Percentiles rank a stretch among this genome's conserved stretches.
Evolutionary conservation across 2,329 filamentous ascomycete species (phyloP).

Genomic region (Trichoderma afroharzianum): DNA sequence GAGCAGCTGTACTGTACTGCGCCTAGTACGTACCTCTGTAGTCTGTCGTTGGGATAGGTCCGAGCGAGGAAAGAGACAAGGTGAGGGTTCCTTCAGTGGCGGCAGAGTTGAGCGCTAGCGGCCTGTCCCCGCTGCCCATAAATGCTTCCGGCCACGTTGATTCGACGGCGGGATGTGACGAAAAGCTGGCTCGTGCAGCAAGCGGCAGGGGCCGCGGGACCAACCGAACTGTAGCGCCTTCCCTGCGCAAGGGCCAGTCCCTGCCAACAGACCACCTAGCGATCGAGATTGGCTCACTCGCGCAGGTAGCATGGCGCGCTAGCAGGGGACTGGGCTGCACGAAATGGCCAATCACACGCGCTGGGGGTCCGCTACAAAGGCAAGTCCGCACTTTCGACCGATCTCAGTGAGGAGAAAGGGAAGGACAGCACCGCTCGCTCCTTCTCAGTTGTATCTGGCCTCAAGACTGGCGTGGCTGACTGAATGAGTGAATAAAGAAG

Average conservation of each 20-base stretch:
- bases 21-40: neutral
- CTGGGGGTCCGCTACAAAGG: constrained; percentile 1
- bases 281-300: constrained; percentile 41
- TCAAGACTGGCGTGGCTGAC: neutral
- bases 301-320: constrained; percentile 21
- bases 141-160: constrained; percentile 25
- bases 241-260: constrained; percentile 27
- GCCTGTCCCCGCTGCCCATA: neutral
- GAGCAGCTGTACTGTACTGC: neutral
- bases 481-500: constrained; percentile 11
- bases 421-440: neutral
- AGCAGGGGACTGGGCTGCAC: neutral
- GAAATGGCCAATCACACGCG: constrained; percentile 16
- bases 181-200: constrained; percentile 42
- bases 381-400: constrained; percentile 13
- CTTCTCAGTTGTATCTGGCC: neutral
- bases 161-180: constrained; percentile 43
- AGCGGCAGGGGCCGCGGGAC: constrained; percentile 44
- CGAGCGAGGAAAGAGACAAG: neutral
- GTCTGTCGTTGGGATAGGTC: neutral
- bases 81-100: constrained; percentile 17
- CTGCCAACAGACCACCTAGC: constrained; percentile 28
- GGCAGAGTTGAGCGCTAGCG: constrained; percentile 17
- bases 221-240: constrained; percentile 41
- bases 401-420: neutral